Percentiles rank a stretch among this genome's conserved stretches.
Evolutionary conservation across 805 yeast species (phyloP).

Genomic region (Wickerhamomyces ciferrii): DNA sequence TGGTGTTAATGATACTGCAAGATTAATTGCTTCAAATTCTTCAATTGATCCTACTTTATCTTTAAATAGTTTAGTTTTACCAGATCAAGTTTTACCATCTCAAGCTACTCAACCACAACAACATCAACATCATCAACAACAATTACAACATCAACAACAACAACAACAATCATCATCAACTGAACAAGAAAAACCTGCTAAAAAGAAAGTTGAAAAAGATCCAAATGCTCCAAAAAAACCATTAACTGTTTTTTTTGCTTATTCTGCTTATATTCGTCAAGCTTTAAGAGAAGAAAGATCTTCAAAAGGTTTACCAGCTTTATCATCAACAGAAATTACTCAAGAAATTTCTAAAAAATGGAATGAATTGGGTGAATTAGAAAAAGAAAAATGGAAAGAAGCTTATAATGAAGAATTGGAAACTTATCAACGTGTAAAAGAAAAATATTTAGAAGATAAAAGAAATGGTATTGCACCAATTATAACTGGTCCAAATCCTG

Average conservation of each 20-base stretch:
- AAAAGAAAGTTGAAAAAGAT: conserved; percentile 58
- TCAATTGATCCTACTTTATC: conserved; percentile 2
- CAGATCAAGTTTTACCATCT: conserved; percentile 19
- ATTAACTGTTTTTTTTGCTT: conserved; percentile 78
- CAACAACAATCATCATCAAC: background rate
- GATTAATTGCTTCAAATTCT: conserved; percentile 1
- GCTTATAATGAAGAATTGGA: conserved; percentile 39
- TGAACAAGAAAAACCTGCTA: conserved; percentile 19
- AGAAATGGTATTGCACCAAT: conserved; percentile 29
- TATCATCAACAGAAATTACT: conserved; percentile 73
- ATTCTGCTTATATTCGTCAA: conserved; percentile 69
- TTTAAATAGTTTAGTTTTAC: conserved; percentile 15
- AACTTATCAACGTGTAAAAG: conserved; percentile 39
- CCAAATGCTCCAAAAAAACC: conserved; percentile 97
- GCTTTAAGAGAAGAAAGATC: conserved; percentile 64
- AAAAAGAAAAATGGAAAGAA: conserved; percentile 68
- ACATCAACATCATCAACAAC: conserved; percentile 6
- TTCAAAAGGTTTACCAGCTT: conserved; percentile 51
- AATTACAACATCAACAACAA: background rate
- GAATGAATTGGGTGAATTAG: conserved; percentile 65
- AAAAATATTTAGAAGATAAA: conserved; percentile 40
- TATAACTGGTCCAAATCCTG: conserved; percentile 26
- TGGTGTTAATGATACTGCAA: conserved; percentile 22
- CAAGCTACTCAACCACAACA: conserved; percentile 3
- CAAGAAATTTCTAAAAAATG: conserved; percentile 75